A percentile compares a stretch with the other conserved stretches of the same genome.
phyloP scores from a whole-genome alignment of 2,329 filamentous ascomycete species.

The Blastomyces silverae region DNA sequence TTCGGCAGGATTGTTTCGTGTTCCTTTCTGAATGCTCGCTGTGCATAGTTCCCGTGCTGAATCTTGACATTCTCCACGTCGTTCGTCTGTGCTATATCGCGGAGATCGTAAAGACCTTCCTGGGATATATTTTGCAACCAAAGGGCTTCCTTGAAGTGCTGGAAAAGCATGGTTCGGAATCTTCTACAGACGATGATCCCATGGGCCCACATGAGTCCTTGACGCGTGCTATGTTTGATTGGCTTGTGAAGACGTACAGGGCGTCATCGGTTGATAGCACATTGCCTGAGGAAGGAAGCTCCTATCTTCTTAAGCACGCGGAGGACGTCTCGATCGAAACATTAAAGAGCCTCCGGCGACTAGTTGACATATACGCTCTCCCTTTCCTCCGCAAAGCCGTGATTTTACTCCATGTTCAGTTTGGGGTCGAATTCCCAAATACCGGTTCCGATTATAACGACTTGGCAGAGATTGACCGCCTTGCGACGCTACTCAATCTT shows the following conservation, averaged over 20 bases:
- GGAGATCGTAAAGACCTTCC: constrained; percentile 77
- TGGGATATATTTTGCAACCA: constrained; percentile 46
- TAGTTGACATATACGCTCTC: constrained; percentile 74
- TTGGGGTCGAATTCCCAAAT: constrained; percentile 78
- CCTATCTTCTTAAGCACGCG: constrained; percentile 26
- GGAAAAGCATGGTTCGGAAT: constrained; percentile 26
- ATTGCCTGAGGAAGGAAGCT: background rate
- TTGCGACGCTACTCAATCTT: constrained; percentile 67
- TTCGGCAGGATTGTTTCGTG: constrained; percentile 36
- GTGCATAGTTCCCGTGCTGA: constrained; percentile 59
- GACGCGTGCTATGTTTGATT: constrained; percentile 35
- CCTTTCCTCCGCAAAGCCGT: constrained; percentile 78
- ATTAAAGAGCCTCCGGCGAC: constrained; percentile 30
- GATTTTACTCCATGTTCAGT: constrained; percentile 78
- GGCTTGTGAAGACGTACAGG: constrained; percentile 28
- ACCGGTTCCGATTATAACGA: constrained; percentile 42
- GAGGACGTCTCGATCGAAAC: constrained; percentile 25
- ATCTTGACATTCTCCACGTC: constrained; percentile 69
- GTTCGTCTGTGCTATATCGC: constrained; percentile 81
- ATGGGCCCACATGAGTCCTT: constrained; percentile 28
- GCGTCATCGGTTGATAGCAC: background rate
- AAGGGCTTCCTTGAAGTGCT: constrained; percentile 34
- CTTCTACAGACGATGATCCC: constrained; percentile 26
- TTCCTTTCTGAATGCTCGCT: constrained; percentile 76
- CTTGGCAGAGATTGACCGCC: constrained; percentile 71